A percentile compares a stretch with the other conserved stretches of the same genome.
Evolutionary conservation across 805 yeast species (phyloP).

Genomic region (Schizosaccharomyces octosporus): DNA sequence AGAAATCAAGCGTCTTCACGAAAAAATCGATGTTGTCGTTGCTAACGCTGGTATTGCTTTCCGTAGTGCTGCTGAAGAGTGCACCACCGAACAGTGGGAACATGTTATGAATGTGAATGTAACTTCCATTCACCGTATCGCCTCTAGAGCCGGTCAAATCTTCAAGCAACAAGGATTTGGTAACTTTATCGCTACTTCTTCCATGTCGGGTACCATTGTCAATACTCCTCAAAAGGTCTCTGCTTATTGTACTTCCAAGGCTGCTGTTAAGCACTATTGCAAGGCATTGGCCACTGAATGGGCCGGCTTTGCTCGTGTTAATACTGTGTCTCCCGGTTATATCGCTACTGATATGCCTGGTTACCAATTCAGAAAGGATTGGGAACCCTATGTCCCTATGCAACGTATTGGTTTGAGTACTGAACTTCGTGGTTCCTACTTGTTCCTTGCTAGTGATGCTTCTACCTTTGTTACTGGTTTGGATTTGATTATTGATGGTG

Average conservation of each 20-base stretch:
- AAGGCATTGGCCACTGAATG: constrained; percentile 68
- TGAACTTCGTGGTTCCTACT: constrained; percentile 40
- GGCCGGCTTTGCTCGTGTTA: constrained; percentile 72
- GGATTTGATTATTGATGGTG: constrained; percentile 44
- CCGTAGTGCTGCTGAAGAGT: constrained; percentile 43
- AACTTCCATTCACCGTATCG: constrained; percentile 39
- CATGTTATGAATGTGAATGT: constrained; percentile 40
- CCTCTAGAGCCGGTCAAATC: constrained; percentile 41
- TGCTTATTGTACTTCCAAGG: constrained; percentile 67
- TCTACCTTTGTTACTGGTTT: constrained; percentile 41
- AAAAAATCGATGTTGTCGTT: constrained; percentile 36
- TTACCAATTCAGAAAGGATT: constrained; percentile 4
- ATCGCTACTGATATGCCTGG: constrained; percentile 37
- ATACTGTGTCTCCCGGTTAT: constrained; percentile 75
- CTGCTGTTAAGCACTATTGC: constrained; percentile 53
- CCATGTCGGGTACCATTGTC: constrained; percentile 73
- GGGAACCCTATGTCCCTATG: not conserved
- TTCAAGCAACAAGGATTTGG: constrained; percentile 54
- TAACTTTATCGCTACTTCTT: constrained; percentile 60
- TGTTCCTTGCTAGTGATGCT: constrained; percentile 34
- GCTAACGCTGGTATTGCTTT: constrained; percentile 69
- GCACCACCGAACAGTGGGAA: constrained; percentile 39
- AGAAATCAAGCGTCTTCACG: constrained; percentile 18
- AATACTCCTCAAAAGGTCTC: constrained; percentile 75
- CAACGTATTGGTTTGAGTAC: constrained; percentile 1